Base-by-base conservation (phyloP, 2,329 filamentous ascomycete species). In the Blumeria graminis region DNA sequence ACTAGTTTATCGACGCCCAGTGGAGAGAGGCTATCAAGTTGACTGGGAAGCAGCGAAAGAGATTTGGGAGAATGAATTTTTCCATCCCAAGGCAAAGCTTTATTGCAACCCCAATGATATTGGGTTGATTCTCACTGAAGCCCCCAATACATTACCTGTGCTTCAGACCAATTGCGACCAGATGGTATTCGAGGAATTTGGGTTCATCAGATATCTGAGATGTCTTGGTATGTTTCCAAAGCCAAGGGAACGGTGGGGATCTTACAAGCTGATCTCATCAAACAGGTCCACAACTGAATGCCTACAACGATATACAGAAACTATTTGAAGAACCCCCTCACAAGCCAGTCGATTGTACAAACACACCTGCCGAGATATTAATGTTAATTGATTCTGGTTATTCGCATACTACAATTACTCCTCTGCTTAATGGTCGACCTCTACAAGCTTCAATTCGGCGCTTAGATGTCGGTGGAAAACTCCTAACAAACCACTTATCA, bases 11-110 rank as follows among this genome's bases (percentile, higher is more conserved):
- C 78, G 90, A 0, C 75, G 90, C 0, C 92, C 92, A 0, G 85
- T 96, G 0, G 92, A 98, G 69, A 93, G 89, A 69, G 92, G 92
- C 7, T 96, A 86, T 65, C 75, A 96, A 54, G 89, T 96, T 59
- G 95, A 90, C 66, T 98, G 92, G 92, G 92, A 98, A 69, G 82
- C 84, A 0, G 80, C 98, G 71, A 90, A 86, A 69, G 89, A 92
- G 65, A 86, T 98, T 55, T 98, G 92, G 92, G 88, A 95, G 64
- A 80, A 82, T 62, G 82, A 89, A 58, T 85, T 96, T 65, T 82
- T 94, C 63, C 80, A 84, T 61, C 72, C 76, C 57, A 78, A 78
- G 61, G 79, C 79, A n/a, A 73, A 75, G 33, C 70, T 80, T 62
- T 76, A 73, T 63, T 87, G 84, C 67, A 82, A 93, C 62, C 86